Evolutionary conservation across 208 protist species (phyloP).

Genomic region (Leishmania martiniquensis): DNA sequence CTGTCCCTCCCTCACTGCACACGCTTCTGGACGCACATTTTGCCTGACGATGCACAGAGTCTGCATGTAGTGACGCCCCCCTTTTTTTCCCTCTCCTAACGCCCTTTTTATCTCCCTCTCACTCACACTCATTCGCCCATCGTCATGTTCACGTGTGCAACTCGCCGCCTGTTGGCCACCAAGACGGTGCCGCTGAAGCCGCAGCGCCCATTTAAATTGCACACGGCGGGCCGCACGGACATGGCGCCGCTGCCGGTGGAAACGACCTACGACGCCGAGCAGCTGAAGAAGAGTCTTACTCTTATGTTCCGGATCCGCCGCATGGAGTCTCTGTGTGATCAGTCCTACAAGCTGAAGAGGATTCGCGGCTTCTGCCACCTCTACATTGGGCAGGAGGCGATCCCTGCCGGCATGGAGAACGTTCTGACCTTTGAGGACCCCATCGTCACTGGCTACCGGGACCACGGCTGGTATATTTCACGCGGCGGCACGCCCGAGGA

Average conservation of each 20-base stretch:
- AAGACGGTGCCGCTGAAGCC: constrained; percentile 79
- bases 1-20: not conserved
- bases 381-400: constrained; percentile 98
- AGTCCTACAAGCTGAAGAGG: constrained; percentile 97
- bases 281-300: constrained; percentile 77
- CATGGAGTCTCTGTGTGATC: constrained; percentile 95
- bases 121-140: not conserved
- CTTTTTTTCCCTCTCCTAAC: constrained; percentile 9
- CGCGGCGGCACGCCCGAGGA: constrained; percentile 91
- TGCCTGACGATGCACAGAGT: not conserved
- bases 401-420: constrained; percentile 94
- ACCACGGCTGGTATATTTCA: constrained; percentile 93
- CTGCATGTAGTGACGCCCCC: not conserved
- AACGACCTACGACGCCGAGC: constrained; percentile 76
- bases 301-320: constrained; percentile 95
- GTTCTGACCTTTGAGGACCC: constrained; percentile 90
- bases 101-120: constrained; percentile 6
- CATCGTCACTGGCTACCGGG: constrained; percentile 97
- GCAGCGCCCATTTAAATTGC: constrained; percentile 75
- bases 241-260: constrained; percentile 71
- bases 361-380: constrained; percentile 99
- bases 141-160: constrained; percentile 71
- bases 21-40: not conserved
- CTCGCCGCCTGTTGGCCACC: constrained; percentile 61
- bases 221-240: constrained; percentile 66